Evolutionary conservation across 495 filamentous ascomycete genomes (phyloP).

Genomic region (Aspergillus taichungensis): DNA sequence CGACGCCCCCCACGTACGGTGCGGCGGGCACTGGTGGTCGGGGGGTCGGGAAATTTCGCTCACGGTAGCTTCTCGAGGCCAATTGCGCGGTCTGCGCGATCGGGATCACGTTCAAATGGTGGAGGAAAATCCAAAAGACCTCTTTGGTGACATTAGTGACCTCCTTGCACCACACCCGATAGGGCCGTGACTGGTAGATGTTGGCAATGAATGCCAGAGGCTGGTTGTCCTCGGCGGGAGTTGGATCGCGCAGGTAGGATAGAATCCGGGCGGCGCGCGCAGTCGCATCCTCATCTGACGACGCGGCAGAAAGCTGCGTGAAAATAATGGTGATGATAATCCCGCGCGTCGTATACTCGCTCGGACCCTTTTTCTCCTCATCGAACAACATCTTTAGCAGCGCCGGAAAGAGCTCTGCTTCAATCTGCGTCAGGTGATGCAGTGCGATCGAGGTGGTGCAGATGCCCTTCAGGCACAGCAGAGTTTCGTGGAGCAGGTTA

Average conservation of each 20-base stretch:
- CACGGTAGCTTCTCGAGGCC: conserved; percentile 20
- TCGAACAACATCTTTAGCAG: conserved; percentile 87
- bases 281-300: conserved; percentile 39
- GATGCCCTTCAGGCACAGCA: conserved; percentile 89
- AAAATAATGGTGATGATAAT: conserved; percentile 82
- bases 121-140: conserved; percentile 98
- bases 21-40: conserved; percentile 87
- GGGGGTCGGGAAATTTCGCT: conserved; percentile 75
- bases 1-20: conserved; percentile 93
- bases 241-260: conserved; percentile 71
- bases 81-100: conserved; percentile 24
- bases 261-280: conserved; percentile 61
- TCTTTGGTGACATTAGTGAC: conserved; percentile 89
- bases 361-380: conserved; percentile 92
- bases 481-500: conserved; percentile 77
- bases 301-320: conserved; percentile 62
- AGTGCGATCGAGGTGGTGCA: conserved; percentile 84
- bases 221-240: conserved; percentile 61
- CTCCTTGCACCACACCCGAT: conserved; percentile 90
- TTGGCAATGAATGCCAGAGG: conserved; percentile 79
- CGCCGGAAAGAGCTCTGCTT: conserved; percentile 74
- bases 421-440: conserved; percentile 69
- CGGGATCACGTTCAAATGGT: conserved; percentile 81
- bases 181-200: conserved; percentile 81
- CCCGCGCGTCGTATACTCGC: conserved; percentile 85